phyloP scores from a whole-genome alignment of 1,139 yeast species.

The Suhomyces taliae region DNA sequence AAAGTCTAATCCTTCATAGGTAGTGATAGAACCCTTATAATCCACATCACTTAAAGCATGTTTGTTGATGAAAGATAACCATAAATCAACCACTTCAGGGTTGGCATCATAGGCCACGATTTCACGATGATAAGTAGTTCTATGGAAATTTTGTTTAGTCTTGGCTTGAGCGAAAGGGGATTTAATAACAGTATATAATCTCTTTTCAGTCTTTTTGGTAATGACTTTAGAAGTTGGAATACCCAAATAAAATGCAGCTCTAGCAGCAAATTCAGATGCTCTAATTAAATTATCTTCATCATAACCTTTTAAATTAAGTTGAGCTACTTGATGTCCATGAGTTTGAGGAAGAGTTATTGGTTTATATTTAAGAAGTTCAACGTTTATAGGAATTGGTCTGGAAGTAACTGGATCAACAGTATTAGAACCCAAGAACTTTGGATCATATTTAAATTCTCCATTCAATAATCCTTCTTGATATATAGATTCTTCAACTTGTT shows the following conservation, averaged over 20 bases:
- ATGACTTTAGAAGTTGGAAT: slow-evolving; percentile 62
- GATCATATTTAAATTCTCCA: slow-evolving; percentile 38
- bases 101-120: slow-evolving; percentile 81
- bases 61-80: slow-evolving; percentile 78
- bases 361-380: slow-evolving; percentile 76
- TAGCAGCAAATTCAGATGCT: slow-evolving; percentile 79
- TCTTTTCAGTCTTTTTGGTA: slow-evolving; percentile 66
- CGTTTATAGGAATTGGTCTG: slow-evolving; percentile 78
- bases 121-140: slow-evolving; percentile 76
- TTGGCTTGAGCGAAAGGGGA: slow-evolving; percentile 96
- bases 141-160: slow-evolving; percentile 90
- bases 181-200: slow-evolving; percentile 87
- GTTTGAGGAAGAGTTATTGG: slow-evolving; percentile 71
- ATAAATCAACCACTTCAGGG: slow-evolving; percentile 79
- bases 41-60: slow-evolving; percentile 82
- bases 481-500: slow-evolving; percentile 30
- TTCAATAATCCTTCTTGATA: slow-evolving; percentile 31
- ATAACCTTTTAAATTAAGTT: slow-evolving; percentile 70
- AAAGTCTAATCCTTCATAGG: slow-evolving; percentile 54
- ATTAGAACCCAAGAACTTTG: slow-evolving; percentile 41
- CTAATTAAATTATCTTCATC: slow-evolving; percentile 70
- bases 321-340: slow-evolving; percentile 73
- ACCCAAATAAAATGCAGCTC: slow-evolving; percentile 89
- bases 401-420: slow-evolving; percentile 24
- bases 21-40: slow-evolving; percentile 69